phyloP scores from a whole-genome alignment of 208 protist genomes.

The Leptomonas pyrrhocoris region DNA sequence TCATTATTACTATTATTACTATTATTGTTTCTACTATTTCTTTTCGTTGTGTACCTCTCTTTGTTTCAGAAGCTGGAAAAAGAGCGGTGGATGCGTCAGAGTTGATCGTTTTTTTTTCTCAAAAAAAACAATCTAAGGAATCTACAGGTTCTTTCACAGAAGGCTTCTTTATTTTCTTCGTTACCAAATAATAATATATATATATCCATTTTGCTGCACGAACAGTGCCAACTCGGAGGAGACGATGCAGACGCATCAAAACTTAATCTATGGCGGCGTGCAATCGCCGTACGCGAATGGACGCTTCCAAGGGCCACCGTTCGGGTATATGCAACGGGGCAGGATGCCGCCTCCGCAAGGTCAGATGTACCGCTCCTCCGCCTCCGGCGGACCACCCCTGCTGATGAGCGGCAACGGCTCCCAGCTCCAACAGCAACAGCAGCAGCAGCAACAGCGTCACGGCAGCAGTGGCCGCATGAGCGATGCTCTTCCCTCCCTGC shows the following conservation, averaged over 20 bases:
- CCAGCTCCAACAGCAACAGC: too few species aligned
- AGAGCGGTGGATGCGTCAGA: too few species aligned
- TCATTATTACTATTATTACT: background rate
- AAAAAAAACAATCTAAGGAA: conserved; percentile 23
- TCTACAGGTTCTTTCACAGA: background rate
- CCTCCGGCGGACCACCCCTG: background rate
- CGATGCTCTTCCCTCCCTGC: conserved; percentile 24
- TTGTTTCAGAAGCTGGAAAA: too few species aligned
- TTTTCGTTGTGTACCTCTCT: background rate
- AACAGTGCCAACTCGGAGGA: background rate
- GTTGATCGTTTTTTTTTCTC: conserved; percentile 2
- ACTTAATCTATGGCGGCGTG: conserved; percentile 26
- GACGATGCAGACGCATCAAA: conserved; percentile 17
- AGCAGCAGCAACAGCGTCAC: conserved; percentile 5
- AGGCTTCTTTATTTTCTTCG: background rate
- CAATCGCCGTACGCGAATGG: conserved; percentile 17
- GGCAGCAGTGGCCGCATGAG: background rate
- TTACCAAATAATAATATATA: too few species aligned
- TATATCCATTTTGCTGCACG: too few species aligned
- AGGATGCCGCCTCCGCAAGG: conserved; percentile 14
- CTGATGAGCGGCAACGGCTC: conserved; percentile 1
- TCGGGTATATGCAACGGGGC: conserved; percentile 17
- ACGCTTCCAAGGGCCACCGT: conserved; percentile 18
- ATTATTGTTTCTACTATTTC: background rate
- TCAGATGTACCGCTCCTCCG: conserved; percentile 17